A percentile compares a stretch with the other conserved stretches of the same genome.
Evolutionary conservation across 2,329 filamentous ascomycete species (phyloP).

Genomic region (Alternaria angustiovoidea): DNA sequence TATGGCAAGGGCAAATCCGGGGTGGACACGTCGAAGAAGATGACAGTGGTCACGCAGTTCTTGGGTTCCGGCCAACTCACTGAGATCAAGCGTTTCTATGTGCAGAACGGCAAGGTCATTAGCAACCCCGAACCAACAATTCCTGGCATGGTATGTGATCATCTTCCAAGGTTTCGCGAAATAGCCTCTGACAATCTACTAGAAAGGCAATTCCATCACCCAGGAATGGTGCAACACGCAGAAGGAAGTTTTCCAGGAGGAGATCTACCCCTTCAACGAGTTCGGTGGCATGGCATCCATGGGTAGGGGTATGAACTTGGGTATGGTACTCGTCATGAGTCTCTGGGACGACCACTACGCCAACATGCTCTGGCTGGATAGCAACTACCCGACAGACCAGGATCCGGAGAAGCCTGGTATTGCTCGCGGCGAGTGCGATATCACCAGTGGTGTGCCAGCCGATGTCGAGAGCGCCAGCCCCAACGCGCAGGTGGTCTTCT

Average conservation of each 20-base stretch:
- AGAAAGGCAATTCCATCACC: slow-evolving; percentile 39
- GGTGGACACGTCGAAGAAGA: slow-evolving; percentile 50
- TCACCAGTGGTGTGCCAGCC: slow-evolving; percentile 36
- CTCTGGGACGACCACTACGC: slow-evolving; percentile 70
- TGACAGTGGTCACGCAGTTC: slow-evolving; percentile 61
- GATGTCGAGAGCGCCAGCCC: slow-evolving; percentile 33
- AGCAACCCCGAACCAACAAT: slow-evolving; percentile 54
- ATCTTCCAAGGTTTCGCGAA: not conserved
- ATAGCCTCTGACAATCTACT: not conserved
- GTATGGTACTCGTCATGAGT: slow-evolving; percentile 70
- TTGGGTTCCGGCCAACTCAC: slow-evolving; percentile 50
- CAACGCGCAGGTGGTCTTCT: slow-evolving; percentile 37
- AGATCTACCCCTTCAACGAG: slow-evolving; percentile 59
- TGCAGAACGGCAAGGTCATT: slow-evolving; percentile 59
- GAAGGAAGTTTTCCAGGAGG: slow-evolving; percentile 39
- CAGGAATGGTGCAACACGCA: slow-evolving; percentile 42
- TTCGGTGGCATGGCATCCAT: slow-evolving; percentile 66
- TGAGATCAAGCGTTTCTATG: slow-evolving; percentile 57
- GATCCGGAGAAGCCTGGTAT: slow-evolving; percentile 39
- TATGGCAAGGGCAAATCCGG: slow-evolving; percentile 63
- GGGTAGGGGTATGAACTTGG: slow-evolving; percentile 61
- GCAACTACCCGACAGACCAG: slow-evolving; percentile 62
- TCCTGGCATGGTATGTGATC: slow-evolving; percentile 48
- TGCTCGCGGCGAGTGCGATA: slow-evolving; percentile 38
- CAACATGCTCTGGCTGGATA: slow-evolving; percentile 79